phyloP scores from a whole-genome alignment of 257 asterid species.

The Ocimum tenuiflorum region DNA sequence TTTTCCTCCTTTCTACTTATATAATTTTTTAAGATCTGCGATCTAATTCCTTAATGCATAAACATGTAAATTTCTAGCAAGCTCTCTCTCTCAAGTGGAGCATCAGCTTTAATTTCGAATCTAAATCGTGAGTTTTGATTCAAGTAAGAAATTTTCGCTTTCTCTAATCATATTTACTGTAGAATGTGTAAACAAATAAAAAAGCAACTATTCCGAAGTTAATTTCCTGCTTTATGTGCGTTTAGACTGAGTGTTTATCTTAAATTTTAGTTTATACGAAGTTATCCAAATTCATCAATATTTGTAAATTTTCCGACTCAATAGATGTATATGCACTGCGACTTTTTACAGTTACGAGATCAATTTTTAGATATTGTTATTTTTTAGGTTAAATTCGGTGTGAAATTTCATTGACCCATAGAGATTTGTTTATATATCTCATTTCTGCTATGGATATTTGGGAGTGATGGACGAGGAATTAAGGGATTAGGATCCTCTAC shows the following conservation, averaged over 20 bases:
- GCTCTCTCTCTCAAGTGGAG: not conserved
- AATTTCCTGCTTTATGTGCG: too few species aligned
- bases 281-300: not conserved
- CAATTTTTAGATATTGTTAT: not conserved
- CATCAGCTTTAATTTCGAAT: not conserved
- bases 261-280: constrained; percentile 11
- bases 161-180: not conserved
- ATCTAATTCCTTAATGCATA: not conserved
- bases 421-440: not conserved
- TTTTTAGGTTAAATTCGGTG: not conserved
- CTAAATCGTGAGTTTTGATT: not conserved
- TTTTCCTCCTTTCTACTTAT: not conserved
- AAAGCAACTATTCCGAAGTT: not conserved
- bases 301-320: not conserved
- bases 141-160: not conserved
- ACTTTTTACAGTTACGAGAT: not conserved
- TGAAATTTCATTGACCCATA: not conserved
- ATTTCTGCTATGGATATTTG: not conserved
- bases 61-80: too few species aligned
- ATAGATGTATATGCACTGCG: not conserved
- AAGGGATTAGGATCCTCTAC: too few species aligned
- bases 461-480: not conserved
- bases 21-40: not conserved
- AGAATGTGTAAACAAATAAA: not conserved
- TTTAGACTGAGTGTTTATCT: too few species aligned